Conservation (phyloP, 108 stramenopile genomes). For the Skeletonema menzelii region DNA sequence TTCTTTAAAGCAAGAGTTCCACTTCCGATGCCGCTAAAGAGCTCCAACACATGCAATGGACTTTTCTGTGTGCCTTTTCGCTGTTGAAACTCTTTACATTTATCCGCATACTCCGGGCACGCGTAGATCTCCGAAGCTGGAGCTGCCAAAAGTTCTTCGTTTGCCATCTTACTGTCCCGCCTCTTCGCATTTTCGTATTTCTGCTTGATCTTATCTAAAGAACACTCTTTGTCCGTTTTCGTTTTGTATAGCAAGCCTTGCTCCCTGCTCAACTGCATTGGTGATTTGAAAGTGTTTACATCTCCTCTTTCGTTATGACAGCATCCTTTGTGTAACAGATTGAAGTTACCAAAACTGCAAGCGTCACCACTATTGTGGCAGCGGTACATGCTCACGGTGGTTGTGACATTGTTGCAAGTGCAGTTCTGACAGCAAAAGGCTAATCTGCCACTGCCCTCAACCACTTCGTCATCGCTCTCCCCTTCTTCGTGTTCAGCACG, state of each 20-base stretch:
- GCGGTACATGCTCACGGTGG: not conserved
- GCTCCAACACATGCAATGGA: slow-evolving; percentile 21
- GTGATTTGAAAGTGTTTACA: too few relatives aligned
- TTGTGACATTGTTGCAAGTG: not conserved
- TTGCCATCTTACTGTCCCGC: too few relatives aligned
- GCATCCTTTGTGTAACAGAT: slow-evolving; percentile 31
- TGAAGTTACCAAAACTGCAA: slow-evolving; percentile 11
- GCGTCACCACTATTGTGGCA: slow-evolving; percentile 16
- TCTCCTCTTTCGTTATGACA: not conserved
- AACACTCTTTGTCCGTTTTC: too few relatives aligned
- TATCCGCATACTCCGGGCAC: not conserved
- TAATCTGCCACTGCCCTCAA: not conserved
- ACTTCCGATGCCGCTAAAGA: slow-evolving; percentile 38
- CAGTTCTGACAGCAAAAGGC: slow-evolving; percentile 12
- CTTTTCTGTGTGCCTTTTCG: not conserved
- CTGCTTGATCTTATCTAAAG: too few relatives aligned
- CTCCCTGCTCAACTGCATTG: too few relatives aligned
- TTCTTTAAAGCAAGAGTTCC: slow-evolving; percentile 34
- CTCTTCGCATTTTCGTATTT: too few relatives aligned
- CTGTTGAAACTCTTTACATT: slow-evolving; percentile 11
- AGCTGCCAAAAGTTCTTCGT: not conserved
- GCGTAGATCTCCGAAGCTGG: slow-evolving; percentile 1
- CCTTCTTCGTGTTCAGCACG: not conserved
- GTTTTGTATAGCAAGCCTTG: too few relatives aligned
- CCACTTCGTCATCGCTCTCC: too few relatives aligned